These are phyloP conservation scores for Phaffomyces opuntiae DNA, from an alignment of 805 yeast genomes.

Conservation along the genomic window DNA sequence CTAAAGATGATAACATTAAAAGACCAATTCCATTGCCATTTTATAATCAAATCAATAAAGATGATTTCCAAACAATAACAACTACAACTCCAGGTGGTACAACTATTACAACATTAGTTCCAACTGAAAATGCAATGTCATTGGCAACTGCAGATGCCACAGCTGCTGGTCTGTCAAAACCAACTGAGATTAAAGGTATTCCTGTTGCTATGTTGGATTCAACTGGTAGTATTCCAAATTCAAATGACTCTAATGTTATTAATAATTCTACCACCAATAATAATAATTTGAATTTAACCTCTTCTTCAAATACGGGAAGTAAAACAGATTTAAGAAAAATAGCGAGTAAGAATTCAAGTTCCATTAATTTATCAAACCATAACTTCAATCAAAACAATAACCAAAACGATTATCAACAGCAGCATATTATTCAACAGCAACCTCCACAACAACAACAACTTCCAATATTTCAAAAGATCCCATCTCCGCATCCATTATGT, in stretches of 20 bases:
- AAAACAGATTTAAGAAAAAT: conserved; percentile 11
- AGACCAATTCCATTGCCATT: conserved; percentile 64
- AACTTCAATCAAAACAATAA: no score
- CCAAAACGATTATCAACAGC: not conserved
- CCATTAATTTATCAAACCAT: not conserved
- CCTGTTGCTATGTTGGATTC: conserved; percentile 70
- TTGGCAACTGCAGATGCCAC: conserved; percentile 51
- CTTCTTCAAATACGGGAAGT: not conserved
- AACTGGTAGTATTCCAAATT: conserved; percentile 53
- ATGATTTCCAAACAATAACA: conserved; percentile 78
- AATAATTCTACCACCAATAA: no score
- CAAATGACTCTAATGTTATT: not conserved
- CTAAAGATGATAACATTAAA: conserved; percentile 20
- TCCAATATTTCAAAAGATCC: not conserved
- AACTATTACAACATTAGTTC: conserved; percentile 80
- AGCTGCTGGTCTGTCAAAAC: conserved; percentile 47
- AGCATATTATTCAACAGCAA: conserved; percentile 1
- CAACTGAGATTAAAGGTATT: conserved; percentile 60
- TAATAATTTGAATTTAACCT: not conserved
- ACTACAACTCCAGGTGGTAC: conserved; percentile 92
- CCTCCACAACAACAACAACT: conserved; percentile 2
- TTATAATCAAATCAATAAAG: conserved; percentile 83
- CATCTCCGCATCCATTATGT: not conserved
- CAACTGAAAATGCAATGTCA: conserved; percentile 69
- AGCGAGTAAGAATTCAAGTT: conserved; percentile 13